phyloP scores from a whole-genome alignment of 2,329 filamentous ascomycete genomes.

The Didymella glomerata region DNA sequence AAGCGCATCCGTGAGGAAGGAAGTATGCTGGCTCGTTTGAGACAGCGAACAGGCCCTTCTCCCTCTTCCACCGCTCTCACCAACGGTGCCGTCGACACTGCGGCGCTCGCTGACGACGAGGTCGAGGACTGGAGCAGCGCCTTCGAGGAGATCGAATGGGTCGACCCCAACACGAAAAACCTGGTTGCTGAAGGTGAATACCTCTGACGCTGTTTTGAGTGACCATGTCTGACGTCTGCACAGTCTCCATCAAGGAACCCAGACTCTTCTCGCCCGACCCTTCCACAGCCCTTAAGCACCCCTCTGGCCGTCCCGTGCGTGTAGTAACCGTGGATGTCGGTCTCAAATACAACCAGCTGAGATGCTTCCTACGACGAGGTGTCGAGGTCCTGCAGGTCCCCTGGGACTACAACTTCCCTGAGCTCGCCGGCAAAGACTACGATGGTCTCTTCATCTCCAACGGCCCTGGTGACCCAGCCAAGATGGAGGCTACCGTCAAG shows the following conservation, averaged over 20 bases:
- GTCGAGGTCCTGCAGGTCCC: constrained; percentile 94
- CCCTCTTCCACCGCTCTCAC: constrained; percentile 41
- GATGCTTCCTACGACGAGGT: constrained; percentile 88
- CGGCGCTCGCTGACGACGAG: constrained; percentile 43
- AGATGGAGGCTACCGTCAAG: constrained; percentile 79
- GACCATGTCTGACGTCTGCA: constrained; percentile 32
- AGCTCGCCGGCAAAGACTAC: constrained; percentile 80
- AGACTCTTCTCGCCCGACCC: constrained; percentile 83
- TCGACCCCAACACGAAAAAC: constrained; percentile 91
- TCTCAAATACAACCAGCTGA: constrained; percentile 97
- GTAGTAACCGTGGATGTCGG: constrained; percentile 95
- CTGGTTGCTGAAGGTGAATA: constrained; percentile 89
- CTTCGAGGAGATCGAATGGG: constrained; percentile 87
- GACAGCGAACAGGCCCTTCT: constrained; percentile 69
- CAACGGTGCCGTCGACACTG: constrained; percentile 51
- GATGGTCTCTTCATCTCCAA: constrained; percentile 98
- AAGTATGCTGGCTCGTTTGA: constrained; percentile 93
- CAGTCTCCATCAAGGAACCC: constrained; percentile 88
- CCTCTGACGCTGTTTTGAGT: constrained; percentile 13
- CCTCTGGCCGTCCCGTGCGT: constrained; percentile 85
- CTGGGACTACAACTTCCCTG: constrained; percentile 92
- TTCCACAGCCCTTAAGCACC: constrained; percentile 78
- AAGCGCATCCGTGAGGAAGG: constrained; percentile 94
- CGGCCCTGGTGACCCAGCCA: constrained; percentile 92
- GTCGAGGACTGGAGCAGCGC: constrained; percentile 57